Base-by-base conservation (phyloP, 2,329 filamentous ascomycete species). In the Westerdykella aurantiaca region DNA sequence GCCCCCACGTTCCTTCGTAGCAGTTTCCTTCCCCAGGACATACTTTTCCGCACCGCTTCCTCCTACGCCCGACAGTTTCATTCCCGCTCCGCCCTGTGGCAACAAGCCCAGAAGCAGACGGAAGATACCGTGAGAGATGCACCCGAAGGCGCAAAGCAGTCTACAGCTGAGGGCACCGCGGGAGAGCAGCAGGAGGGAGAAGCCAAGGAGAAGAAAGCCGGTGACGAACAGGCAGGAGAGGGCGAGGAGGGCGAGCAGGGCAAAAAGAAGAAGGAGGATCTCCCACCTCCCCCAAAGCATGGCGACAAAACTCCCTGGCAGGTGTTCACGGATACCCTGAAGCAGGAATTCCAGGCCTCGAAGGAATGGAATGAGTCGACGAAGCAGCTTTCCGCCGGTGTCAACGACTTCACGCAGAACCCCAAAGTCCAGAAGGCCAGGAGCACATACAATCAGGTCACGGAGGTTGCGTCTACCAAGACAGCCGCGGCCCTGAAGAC, bases 341-440 rank as follows among this genome's bases (percentile, higher is more conserved):
- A 88, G 67, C 79, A 77, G 45, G 93, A 98, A 70, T 95, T 98
- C 72, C 89, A 96, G 69, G 86, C 88, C 41, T 97, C 90, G 13
- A 95, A 97, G 66, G 93, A 98, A 68, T 98, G 93, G 93, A 95
- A 98, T 63, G 93, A 98, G 64, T 95, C 88, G 35, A 98, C 91
- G 34, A 97, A 98, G 73, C 88, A 93, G 53, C 79, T 98, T 34
- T 86, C 88, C 14, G 88, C 87, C 39, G 87, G 86, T 5, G 88
- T 91, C 14, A 85, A 95, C 63, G 83, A 96, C 60, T 93, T 98
- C 63, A 84, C 84, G 25, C 91, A 97, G 71, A 96, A 89, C 62
- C 90, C 96, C 63, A 86, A 85, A 14, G 87, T 98, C 13, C 85
- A 88, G 61, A 82, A 82, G 57, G 93, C 91, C 23, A 82, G 86